Evolutionary conservation across 306 rosid species (phyloP), one percentile per base, ranked within the genome.

Genomic region (Myrica gale): DNA sequence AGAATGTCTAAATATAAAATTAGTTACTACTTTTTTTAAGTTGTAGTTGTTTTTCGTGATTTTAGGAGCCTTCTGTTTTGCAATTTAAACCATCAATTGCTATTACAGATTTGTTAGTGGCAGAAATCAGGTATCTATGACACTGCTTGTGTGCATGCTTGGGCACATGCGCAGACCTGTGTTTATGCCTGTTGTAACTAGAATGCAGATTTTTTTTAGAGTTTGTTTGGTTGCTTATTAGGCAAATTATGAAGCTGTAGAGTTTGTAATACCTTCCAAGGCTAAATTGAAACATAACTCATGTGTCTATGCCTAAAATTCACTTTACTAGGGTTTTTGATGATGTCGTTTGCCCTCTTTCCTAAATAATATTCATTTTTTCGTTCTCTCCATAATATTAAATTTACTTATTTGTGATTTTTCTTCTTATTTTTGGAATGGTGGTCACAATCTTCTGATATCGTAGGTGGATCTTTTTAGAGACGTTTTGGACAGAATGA

Each of bases 401-500:
- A 32, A 69, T 82, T 56, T 68, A 57, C 81, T 46, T 39, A 39
- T 53, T 81, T 85, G 73, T 13, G 43, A 21, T 74, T 74, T 84
- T 81, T 72, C 46, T 63, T 65, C 71, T 77, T 81, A 12, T 79
- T 81, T 74, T 10, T 81, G 86, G 88, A 78, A 65, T 81, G 91
- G 81, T 69, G 87, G 85, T 83, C 81, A 73, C 76, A 78, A 82
- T 82, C 86, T 76, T 79, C 69, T 84, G 81, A 82, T 85, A 84
- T 78, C 5, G 80, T 85, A 50, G 84, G 72, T 87, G 84, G 88
- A 53, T 74, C 65, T 80, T 72, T 56, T 68, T 39, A 79, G 69
- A 71, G 86, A 62, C 72, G 57, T 63, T 90, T 90, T 83, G 82
- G 73, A 76, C 82, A 81, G 83, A 77, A 54, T 82, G 84, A 37